Base-by-base conservation (phyloP, 495 filamentous ascomycete species). In the Neurospora pannonica region DNA sequence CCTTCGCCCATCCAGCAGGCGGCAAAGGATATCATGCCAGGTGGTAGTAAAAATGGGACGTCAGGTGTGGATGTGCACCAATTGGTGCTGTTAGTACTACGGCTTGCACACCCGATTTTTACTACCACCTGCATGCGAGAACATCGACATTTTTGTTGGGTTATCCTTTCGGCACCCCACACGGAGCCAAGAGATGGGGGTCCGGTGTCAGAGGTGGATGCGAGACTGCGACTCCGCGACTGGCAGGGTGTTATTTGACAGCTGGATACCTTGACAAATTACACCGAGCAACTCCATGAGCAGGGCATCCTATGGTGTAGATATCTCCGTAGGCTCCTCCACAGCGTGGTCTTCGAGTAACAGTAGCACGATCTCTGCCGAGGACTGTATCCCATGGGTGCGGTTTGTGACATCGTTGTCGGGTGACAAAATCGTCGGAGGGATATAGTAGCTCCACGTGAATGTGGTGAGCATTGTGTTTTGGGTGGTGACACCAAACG, bases 231-330 rank as follows among this genome's bases (percentile, higher is more conserved):
- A 75, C 62, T 74, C 70, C 75, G 77, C 43, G 54, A 75, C 46
- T 75, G 71, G 74, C 71, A 76, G 73, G 75, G 31, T 38, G 71
- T 62, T 71, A 70, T 43, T 62, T 75, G 74, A 75, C 75, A 72
- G 77, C 72, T 72, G 74, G 74, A 73, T 34, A 38, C 19, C 24
- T 62, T 34, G 54, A 67, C 48, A 28, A 28, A 15, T 60, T 31
- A 60, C 54, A 19, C 54, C 15, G 54, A 67, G 28, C 54, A 36
- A 67, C 13, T 67, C 54, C 11, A 28, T 67, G 54, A 34, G 54
- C 24, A 67, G 15, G 54, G 54, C 54, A 67, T 31, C 28, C 6
- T 19, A 36, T 67, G 28, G 31, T 19, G 54, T 34, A 34, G 28
- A 67, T 60, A 34, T 67, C 3, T 2, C 54, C 54, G 15, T 67